These are phyloP conservation scores for Erysimum cheiranthoides DNA, from an alignment of 345 rosid species.

Conservation along the genomic window DNA sequence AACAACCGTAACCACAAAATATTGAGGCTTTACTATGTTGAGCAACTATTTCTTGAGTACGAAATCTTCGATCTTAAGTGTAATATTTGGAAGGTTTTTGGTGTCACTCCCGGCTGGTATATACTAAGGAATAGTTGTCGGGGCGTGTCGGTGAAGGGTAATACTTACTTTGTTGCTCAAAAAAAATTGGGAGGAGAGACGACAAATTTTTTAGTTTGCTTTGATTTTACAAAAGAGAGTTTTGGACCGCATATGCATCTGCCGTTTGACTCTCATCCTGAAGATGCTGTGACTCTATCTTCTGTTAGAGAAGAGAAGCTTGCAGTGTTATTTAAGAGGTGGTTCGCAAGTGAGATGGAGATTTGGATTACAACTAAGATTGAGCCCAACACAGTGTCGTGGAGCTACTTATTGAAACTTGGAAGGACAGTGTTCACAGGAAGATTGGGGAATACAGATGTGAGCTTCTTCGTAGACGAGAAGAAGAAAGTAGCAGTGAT, in stretches of 20 bases:
- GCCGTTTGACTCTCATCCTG: neutral
- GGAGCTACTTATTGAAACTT: neutral
- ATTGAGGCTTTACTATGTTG: too few species aligned
- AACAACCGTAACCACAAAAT: too few species aligned
- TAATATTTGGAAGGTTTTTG: too few species aligned
- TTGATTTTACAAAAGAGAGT: neutral
- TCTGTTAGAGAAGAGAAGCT: neutral
- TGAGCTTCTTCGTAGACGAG: neutral
- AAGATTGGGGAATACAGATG: neutral
- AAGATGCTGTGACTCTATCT: neutral
- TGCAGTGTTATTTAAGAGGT: neutral
- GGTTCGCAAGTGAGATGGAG: neutral
- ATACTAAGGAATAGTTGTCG: too few species aligned
- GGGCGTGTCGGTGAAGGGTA: too few species aligned
- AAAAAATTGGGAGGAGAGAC: too few species aligned
- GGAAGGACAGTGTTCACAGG: neutral
- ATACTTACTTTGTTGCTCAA: too few species aligned
- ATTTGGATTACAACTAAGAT: constrained; percentile 2
- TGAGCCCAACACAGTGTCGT: neutral
- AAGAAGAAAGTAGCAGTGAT: neutral
- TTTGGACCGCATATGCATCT: neutral
- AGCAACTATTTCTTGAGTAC: too few species aligned
- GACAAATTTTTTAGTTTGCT: too few species aligned
- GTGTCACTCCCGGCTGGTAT: too few species aligned
- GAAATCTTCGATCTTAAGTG: neutral